A percentile compares a stretch with the other conserved stretches of the same genome.
Conservation (phyloP, 2,329 filamentous ascomycete genomes). For the Colletotrichum filicis region DNA sequence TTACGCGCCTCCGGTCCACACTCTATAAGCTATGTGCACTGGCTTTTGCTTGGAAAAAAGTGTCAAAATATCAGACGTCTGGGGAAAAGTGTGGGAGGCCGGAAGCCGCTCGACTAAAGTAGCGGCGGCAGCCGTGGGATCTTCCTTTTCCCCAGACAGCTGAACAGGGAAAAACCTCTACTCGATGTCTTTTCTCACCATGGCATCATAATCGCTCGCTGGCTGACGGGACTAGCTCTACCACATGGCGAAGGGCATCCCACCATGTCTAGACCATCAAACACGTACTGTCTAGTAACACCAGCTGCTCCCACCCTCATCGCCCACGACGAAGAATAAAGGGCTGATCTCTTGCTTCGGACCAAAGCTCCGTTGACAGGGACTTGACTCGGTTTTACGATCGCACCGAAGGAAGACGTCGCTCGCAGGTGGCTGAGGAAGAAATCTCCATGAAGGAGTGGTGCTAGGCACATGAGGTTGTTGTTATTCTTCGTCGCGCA, state of each 20-base stretch:
- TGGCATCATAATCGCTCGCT: constrained; percentile 18
- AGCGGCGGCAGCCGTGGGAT: constrained; percentile 18
- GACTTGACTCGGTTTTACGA: constrained; percentile 18
- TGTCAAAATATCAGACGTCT: constrained; percentile 36
- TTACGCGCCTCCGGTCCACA: constrained; percentile 11
- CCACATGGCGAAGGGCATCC: background rate
- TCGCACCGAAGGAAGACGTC: background rate
- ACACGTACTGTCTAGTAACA: constrained; percentile 29
- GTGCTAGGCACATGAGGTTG: background rate
- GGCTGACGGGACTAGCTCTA: background rate
- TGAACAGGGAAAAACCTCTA: background rate
- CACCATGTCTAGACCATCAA: constrained; percentile 34
- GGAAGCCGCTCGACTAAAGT: constrained; percentile 21
- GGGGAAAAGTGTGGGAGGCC: constrained; percentile 18
- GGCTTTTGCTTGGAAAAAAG: background rate
- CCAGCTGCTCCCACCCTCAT: background rate
- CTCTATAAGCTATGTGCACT: background rate
- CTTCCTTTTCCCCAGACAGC: background rate
- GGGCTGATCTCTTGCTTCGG: constrained; percentile 10
- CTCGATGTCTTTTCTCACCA: constrained; percentile 11
- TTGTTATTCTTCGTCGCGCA: background rate
- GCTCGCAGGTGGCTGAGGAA: background rate
- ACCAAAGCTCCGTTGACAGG: background rate
- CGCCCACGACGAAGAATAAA: background rate
- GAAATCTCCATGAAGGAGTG: background rate